Base-by-base conservation (phyloP, 2,329 filamentous ascomycete species). In the Fusarium sp. region DNA sequence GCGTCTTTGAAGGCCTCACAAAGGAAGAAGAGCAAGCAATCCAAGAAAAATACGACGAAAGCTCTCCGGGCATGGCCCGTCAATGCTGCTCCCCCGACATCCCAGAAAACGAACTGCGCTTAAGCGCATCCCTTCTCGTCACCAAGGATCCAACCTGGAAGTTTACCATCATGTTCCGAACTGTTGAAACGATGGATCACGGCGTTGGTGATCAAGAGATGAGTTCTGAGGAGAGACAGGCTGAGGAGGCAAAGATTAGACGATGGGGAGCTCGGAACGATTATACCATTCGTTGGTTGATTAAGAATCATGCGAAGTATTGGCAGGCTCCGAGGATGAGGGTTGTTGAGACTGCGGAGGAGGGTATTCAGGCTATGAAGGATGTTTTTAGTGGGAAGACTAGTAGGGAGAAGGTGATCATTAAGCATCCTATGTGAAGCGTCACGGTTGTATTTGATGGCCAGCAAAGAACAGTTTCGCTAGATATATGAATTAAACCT, bases 331-430 rank as follows among this genome's bases (percentile, higher is more conserved):
- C 58, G 9, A 31, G 40, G 4, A 34, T n/a, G 11, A 61, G 58
- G 20, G 31, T 40, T 11, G 38, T 61, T 11, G 40, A 61, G 40
- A 47, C 38, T 4, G 38, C 40, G 10, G 58, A 47, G 10, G 58
- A 61, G 58, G 58, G 58, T 13, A 47, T 61, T 20, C 58, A 47
- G 40, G 58, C 38, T 9, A 61, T 61, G 4, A 34, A 35, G 38
- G 58, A 61, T 24, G 58, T 61, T 5, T 61, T 31, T 42, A 35
- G 29, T 35, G 58, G 58, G n/a, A 61, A 61, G 58, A 61, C 22
- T 4, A 61, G 58, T 29, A 22, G 58, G 3, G 58, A 61, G 22
- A 61, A 61, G 58, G n/a, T 61, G 18, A 16, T 61, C 3, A 61
- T 61, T 2, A 47, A 47, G 27, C 58, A 61, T 35, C 58, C 56